Evolutionary conservation across 1,284 basidiomycete genomes (phyloP), one percentile per base, ranked within the genome.

Genomic region (Cystobasidiaceae sp.): DNA sequence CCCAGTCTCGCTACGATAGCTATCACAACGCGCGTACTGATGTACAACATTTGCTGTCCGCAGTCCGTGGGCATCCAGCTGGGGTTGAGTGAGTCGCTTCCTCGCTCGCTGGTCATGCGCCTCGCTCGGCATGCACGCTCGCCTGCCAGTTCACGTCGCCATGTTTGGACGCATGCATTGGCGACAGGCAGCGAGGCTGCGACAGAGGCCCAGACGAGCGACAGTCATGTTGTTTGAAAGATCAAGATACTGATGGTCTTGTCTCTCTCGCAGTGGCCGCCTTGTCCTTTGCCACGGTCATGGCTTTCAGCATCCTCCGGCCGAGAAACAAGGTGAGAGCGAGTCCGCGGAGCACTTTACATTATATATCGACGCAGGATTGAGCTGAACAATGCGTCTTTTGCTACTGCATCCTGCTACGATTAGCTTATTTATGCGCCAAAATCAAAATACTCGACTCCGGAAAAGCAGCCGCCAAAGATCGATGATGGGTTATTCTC

Each of bases 361-460:
- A n/a, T n/a, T n/a, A n/a, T n/a, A n/a, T n/a, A n/a, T n/a, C n/a
- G n/a, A n/a, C n/a, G n/a, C n/a, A n/a, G n/a, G n/a, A n/a, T n/a
- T n/a, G n/a, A n/a, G n/a, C n/a, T n/a, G n/a, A n/a, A n/a, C n/a
- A n/a, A n/a, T n/a, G n/a, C n/a, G n/a, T n/a, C n/a, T n/a, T n/a
- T n/a, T n/a, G n/a, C n/a, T n/a, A n/a, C n/a, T n/a, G n/a, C n/a
- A n/a, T n/a, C n/a, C n/a, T 39, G 32, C 19, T 11, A n/a, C 13
- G 21, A 15, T 30, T 28, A 54, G 51, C 52, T 86, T 61, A 83
- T 90, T 59, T 97, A 97, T 76, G 88, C 91, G 78, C 85, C 90
- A 70, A 89, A 92, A 79, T 78, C 73, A 73, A 93, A 93, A 76
- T 93, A 93, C 75, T 88, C 91, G 71, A 83, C 85, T 67, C 90